A percentile compares a stretch with the other conserved stretches of the same genome.
These are phyloP conservation scores for Synchytrium microbalum DNA, from an alignment of 371 early-diverging fungal species.

Conservation along the genomic window DNA sequence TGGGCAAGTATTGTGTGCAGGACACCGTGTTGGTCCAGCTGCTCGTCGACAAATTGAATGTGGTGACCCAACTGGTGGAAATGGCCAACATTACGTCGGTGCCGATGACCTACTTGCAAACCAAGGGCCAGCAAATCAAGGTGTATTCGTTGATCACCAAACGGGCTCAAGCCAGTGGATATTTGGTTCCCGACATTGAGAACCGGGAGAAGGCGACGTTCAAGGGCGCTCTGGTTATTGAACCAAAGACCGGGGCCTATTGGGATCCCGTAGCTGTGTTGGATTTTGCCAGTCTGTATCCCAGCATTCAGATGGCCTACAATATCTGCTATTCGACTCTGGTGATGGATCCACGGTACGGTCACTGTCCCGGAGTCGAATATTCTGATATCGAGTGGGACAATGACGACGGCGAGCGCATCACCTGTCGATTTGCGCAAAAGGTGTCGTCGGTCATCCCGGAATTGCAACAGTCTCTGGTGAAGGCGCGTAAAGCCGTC, in stretches of 20 bases:
- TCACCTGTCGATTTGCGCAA: conserved; percentile 42
- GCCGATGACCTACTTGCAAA: conserved; percentile 87
- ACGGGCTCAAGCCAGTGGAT: conserved; percentile 65
- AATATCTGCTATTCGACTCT: conserved; percentile 97
- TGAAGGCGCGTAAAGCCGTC: conserved; percentile 82
- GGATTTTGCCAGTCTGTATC: conserved; percentile 94
- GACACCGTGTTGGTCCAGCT: conserved; percentile 87
- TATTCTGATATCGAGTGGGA: conserved; percentile 61
- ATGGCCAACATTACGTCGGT: conserved; percentile 92
- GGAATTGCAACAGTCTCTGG: conserved; percentile 69
- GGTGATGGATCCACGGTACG: conserved; percentile 28
- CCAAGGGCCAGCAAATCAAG: conserved; percentile 89
- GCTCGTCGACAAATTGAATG: conserved; percentile 87
- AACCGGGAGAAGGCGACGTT: conserved; percentile 67
- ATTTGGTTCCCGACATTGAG: conserved; percentile 78
- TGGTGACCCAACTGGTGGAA: conserved; percentile 86
- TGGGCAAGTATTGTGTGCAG: conserved; percentile 93
- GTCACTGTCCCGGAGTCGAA: not conserved
- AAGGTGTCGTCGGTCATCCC: conserved; percentile 66
- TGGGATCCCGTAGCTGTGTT: conserved; percentile 87
- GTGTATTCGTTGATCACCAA: conserved; percentile 86
- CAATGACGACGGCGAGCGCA: conserved; percentile 77
- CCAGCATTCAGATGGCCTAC: conserved; percentile 97
- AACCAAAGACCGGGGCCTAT: conserved; percentile 88
- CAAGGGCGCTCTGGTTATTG: conserved; percentile 96